Evolutionary conservation across 140 eudicot genomes (phyloP), one percentile per base, ranked within the genome.

Genomic region (Cichorium intybus): DNA sequence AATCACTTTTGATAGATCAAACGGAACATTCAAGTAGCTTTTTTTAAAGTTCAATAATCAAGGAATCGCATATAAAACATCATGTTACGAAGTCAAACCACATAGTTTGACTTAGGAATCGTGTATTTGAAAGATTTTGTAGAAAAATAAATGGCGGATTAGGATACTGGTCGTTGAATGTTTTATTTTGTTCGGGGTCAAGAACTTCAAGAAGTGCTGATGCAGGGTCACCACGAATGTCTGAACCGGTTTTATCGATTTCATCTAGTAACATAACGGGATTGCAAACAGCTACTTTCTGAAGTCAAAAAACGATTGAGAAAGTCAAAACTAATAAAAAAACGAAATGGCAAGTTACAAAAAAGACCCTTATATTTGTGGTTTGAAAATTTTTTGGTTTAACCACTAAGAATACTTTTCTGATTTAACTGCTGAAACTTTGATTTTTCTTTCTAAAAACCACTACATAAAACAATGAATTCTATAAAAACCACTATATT

Each of bases 191-290:
- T 56, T 94, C 99, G 10, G 99, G 99, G 78, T 94, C 99, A 61
- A 94, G 99, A 77, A 89, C 99, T 86, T 94, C 99, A 35, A 94
- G 90, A 65, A 94, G 63, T 5, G 99, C 97, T 3, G 99, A 87
- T 62, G 95, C 97, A 48, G 97, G 99, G 70, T 94, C 95, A 59
- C 99, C 99, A 7, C 99, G 83, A 58, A 86, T 87, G 79, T 94
- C 97, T 57, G 97, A 89, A 56, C 99, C 99, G 11, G 97, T 94
- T 75, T 94, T 94, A 83, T 94, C 99, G 76, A 94, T 94, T 85
- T 94, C 99, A 70, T 89, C 99, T 64, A 94, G 82, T 50, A 94
- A 82, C 99, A 94, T 89, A 67, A 94, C 95, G 0, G 97, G 99
- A 68, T 94, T 94, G 82, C 88, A 84, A 22, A 94, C 95, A 56